phyloP scores from a whole-genome alignment of 2,329 filamentous ascomycete genomes.

The Lachnellula occidentalis region DNA sequence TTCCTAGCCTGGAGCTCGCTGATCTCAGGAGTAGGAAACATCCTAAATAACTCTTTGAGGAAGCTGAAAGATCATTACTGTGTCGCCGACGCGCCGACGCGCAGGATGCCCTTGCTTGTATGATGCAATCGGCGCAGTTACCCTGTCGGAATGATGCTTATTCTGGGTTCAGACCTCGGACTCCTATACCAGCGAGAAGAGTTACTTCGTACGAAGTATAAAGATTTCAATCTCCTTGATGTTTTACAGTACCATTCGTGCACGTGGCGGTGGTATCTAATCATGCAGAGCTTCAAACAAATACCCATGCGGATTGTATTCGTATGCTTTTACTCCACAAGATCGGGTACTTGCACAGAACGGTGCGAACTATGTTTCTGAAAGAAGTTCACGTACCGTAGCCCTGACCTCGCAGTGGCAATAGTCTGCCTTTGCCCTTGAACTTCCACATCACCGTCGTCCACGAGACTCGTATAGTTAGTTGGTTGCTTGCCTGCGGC shows the following conservation, averaged over 20 bases:
- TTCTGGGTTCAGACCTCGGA: conserved; percentile 1
- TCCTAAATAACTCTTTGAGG: background rate
- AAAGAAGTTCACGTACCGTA: background rate
- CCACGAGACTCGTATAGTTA: background rate
- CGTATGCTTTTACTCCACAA: background rate
- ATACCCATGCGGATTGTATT: background rate
- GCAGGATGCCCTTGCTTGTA: conserved; percentile 5
- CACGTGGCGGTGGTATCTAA: background rate
- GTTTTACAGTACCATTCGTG: background rate
- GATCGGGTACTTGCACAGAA: background rate
- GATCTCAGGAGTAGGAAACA: conserved; percentile 2
- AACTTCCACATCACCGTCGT: background rate
- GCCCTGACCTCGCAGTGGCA: background rate
- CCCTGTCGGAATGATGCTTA: background rate
- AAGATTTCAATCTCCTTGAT: conserved; percentile 4
- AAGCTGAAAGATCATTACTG: conserved; percentile 1
- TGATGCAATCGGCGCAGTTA: conserved; percentile 13
- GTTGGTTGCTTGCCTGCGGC: background rate
- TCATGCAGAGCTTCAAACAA: conserved; percentile 1
- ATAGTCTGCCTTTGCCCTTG: background rate
- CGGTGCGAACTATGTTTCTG: too few relatives aligned
- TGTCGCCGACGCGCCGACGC: background rate
- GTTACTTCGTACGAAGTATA: background rate
- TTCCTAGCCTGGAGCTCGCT: conserved; percentile 2
- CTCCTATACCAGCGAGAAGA: background rate